Base-by-base conservation (phyloP, 1,284 basidiomycete species). In the Cryptococcus sp. region DNA sequence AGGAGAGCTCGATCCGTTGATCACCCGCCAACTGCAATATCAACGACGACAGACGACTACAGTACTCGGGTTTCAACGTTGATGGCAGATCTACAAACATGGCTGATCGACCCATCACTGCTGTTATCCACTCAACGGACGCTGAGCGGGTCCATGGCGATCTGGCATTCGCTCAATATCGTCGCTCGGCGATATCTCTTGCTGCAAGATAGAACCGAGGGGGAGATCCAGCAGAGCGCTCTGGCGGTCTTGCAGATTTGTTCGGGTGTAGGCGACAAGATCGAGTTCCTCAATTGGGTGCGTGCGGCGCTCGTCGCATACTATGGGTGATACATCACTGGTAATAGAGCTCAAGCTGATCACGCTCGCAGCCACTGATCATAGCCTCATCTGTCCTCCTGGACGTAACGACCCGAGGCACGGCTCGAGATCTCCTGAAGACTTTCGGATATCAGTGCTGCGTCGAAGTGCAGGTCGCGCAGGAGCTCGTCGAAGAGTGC, bases 241-340 rank as follows among this genome's bases (percentile, higher is more conserved):
- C 52, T 55, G 49, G 69, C 65, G 17, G 66, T 72, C 16, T 56
- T 77, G 25, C 66, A 66, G 38, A 60, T 73, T 1, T 75, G 70
- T 25, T 57, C 60, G 20, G 64, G 67, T 20, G 71, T 67, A 3
- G 71, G 73, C 2, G 72, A 72, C 59, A 77, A 77, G 59, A 64
- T 74, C 31, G 75, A 77, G 63, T 74, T 68, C 48, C 63, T 77
- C 53, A 77, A 73, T 63, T 77, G 73, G 73, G 72, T 74, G 57
- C 57, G 72, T 67, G 27, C 27, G n/a, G n/a, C n/a, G n/a, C n/a
- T n/a, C n/a, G n/a, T n/a, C n/a, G n/a, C n/a, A n/a, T n/a, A 31
- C 10, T 10, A 31, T 5, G 27, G 5, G 27, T 31, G 27, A 31
- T 31, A 31, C 4, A 31, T 31, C 4, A 31, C 5, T 5, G 27